Conservation (phyloP, 2,329 filamentous ascomycete genomes). For the Fusarium succisae region DNA sequence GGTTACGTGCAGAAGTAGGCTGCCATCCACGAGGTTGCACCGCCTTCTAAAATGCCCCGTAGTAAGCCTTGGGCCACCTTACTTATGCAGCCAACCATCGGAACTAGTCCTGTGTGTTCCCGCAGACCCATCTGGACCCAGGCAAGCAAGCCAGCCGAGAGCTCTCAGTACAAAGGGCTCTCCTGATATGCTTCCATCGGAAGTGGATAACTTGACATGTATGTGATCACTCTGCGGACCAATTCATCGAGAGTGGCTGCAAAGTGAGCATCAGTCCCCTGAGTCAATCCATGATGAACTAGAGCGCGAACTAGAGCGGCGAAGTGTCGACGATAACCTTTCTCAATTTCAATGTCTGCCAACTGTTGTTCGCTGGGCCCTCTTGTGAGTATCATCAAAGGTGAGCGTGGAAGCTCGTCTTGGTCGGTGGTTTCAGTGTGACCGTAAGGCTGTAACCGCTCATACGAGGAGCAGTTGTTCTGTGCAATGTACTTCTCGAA, state of each 20-base stretch:
- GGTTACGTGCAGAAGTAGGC: not conserved
- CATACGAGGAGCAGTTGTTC: not conserved
- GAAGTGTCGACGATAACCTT: constrained; percentile 17
- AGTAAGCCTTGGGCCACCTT: constrained; percentile 9
- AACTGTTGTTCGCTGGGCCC: not conserved
- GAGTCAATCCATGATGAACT: not conserved
- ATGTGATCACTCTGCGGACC: not conserved
- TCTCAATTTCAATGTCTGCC: constrained; percentile 2
- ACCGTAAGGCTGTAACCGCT: not conserved
- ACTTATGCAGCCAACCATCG: not conserved
- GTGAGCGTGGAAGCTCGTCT: not conserved
- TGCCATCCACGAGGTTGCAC: not conserved
- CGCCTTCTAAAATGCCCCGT: constrained; percentile 9
- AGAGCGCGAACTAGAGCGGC: not conserved
- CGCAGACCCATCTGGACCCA: not conserved
- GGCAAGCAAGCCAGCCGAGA: not conserved
- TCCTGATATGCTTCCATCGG: not conserved
- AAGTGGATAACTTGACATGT: constrained; percentile 2
- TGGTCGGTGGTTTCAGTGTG: constrained; percentile 18
- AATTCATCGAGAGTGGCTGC: constrained; percentile 1
- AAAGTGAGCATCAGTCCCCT: constrained; percentile 18
- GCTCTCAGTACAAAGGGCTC: too few relatives aligned
- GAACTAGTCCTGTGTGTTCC: not conserved
- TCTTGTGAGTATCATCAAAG: not conserved
- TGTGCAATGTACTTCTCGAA: constrained; percentile 9